Percentiles rank a stretch among this genome's conserved stretches.
These are phyloP conservation scores for Rosa rugosa DNA, from an alignment of 306 rosid species.

Conservation along the genomic window DNA sequence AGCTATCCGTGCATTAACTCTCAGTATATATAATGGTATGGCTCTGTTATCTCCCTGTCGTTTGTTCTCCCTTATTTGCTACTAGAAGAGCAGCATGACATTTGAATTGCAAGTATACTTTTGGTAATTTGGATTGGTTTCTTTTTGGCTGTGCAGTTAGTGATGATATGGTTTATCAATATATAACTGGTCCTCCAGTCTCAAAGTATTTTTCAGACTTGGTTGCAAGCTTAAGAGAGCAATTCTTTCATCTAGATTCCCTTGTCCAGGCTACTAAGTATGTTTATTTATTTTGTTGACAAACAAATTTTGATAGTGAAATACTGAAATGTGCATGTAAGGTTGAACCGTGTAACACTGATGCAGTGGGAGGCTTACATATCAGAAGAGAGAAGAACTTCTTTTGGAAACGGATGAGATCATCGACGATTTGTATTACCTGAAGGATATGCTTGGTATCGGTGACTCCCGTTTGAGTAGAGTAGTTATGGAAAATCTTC, in stretches of 20 bases:
- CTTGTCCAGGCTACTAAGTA: constrained; percentile 52
- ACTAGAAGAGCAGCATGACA: constrained; percentile 17
- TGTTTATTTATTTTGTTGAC: constrained; percentile 14
- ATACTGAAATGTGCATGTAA: constrained; percentile 1
- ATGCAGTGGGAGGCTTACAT: constrained; percentile 52
- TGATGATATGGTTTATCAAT: constrained; percentile 68
- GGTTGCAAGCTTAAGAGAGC: constrained; percentile 54
- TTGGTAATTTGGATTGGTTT: constrained; percentile 32
- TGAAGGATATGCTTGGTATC: constrained; percentile 62
- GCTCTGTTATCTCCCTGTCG: neutral
- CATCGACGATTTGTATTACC: constrained; percentile 67
- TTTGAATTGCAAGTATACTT: constrained; percentile 22
- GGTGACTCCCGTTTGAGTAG: constrained; percentile 51
- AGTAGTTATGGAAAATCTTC: constrained; percentile 59
- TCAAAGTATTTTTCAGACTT: constrained; percentile 76
- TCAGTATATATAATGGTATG: constrained; percentile 66
- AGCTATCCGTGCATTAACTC: constrained; percentile 68
- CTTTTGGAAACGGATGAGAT: constrained; percentile 65
- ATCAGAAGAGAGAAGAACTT: constrained; percentile 47
- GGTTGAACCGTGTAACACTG: constrained; percentile 20
- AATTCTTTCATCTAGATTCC: constrained; percentile 57
- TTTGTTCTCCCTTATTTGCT: neutral
- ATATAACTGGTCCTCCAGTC: constrained; percentile 69
- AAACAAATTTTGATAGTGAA: constrained; percentile 4
- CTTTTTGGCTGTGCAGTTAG: constrained; percentile 64